Evolutionary conservation across 2,329 filamentous ascomycete species (phyloP).

Genomic region (Lachnellula cervina): DNA sequence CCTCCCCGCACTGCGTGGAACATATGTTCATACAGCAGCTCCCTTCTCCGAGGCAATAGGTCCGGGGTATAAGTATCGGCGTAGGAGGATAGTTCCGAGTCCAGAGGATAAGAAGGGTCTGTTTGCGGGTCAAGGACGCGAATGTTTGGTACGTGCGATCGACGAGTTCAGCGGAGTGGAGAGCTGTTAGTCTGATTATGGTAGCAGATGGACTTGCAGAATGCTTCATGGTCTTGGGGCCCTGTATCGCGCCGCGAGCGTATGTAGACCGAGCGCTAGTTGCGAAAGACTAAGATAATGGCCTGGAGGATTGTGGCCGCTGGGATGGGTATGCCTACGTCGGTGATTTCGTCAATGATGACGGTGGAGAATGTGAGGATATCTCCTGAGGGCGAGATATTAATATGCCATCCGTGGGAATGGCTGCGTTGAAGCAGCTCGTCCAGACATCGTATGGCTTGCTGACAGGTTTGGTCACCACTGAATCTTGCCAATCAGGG

Average conservation of each 20-base stretch:
- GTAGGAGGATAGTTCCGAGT: not conserved
- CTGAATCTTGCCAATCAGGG: no score
- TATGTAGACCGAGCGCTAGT: constrained; percentile 32
- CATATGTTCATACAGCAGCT: not conserved
- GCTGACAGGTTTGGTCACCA: not conserved
- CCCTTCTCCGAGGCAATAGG: not conserved
- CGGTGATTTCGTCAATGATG: not conserved
- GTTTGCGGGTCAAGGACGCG: not conserved
- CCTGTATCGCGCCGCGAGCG: constrained; percentile 2
- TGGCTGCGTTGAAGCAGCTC: no score
- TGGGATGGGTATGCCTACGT: not conserved
- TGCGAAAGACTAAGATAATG: constrained; percentile 33
- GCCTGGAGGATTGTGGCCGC: not conserved
- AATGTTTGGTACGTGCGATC: constrained; percentile 9
- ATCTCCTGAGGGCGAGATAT: constrained; percentile 25
- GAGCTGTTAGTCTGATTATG: no score
- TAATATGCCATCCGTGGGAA: not conserved
- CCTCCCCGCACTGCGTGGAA: not conserved
- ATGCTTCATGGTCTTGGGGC: constrained; percentile 18
- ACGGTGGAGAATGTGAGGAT: constrained; percentile 9
- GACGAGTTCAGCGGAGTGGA: constrained; percentile 29
- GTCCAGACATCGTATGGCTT: not conserved
- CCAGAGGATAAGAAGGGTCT: not conserved
- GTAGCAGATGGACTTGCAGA: no score
- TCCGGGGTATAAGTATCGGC: not conserved